Conservation (phyloP, 2,329 filamentous ascomycete species). For the Sordariomycetes sp. region DNA sequence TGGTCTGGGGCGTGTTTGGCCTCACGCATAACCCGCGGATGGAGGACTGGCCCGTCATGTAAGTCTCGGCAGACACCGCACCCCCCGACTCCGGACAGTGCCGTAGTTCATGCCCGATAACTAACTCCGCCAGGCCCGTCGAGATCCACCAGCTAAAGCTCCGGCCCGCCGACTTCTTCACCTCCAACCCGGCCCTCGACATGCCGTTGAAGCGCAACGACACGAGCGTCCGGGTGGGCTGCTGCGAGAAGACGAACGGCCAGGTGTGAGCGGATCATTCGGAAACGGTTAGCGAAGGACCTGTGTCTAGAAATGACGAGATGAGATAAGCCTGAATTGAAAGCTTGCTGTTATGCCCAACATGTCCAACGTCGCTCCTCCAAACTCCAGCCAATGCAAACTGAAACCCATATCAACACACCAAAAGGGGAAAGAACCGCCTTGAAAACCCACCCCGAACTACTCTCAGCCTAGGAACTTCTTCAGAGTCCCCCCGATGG, state of each 20-base stretch:
- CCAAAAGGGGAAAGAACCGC: background rate
- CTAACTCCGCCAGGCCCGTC: constrained; percentile 25
- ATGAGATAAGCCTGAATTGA: background rate
- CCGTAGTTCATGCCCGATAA: background rate
- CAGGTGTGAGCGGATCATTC: background rate
- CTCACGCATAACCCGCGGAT: constrained; percentile 36
- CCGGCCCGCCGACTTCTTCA: constrained; percentile 34
- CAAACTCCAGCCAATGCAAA: background rate
- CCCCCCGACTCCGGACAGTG: background rate
- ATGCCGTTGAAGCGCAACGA: constrained; percentile 25
- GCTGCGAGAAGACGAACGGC: background rate
- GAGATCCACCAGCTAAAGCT: constrained; percentile 35
- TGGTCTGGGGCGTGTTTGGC: constrained; percentile 37
- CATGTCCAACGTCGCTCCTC: background rate
- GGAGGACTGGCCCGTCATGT: constrained; percentile 42
- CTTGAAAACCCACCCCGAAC: background rate
- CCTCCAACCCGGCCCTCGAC: constrained; percentile 33
- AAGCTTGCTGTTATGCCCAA: background rate
- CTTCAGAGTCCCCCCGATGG: constrained; percentile 76
- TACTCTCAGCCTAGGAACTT: constrained; percentile 64
- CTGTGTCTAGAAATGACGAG: background rate
- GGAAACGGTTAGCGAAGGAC: background rate
- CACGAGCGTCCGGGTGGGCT: constrained; percentile 25
- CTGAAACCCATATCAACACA: background rate
- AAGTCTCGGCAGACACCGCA: constrained; percentile 14